phyloP scores from a whole-genome alignment of 2,329 filamentous ascomycete genomes.

The Clonostachys rhizophaga region DNA sequence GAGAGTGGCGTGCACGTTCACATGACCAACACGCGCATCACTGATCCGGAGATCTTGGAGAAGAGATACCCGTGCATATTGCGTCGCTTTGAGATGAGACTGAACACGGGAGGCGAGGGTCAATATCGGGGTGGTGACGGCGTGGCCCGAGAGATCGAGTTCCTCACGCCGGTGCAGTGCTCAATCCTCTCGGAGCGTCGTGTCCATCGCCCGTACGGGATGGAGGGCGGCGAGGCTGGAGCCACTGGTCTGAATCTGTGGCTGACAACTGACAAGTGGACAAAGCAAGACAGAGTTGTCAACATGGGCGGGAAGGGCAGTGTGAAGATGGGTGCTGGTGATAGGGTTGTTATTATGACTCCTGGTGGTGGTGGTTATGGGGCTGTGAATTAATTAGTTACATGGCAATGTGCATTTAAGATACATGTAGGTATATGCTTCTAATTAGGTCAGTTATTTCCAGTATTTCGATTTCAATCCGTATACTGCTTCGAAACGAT shows the following conservation, averaged over 20 bases:
- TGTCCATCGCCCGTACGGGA: slow-evolving; percentile 23
- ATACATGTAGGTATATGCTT: too few species aligned
- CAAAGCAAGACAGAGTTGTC: slow-evolving; percentile 10
- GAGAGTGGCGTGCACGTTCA: slow-evolving; percentile 18
- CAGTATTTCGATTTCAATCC: too few species aligned
- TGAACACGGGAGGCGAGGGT: slow-evolving; percentile 19
- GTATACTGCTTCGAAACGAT: too few species aligned
- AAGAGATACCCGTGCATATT: slow-evolving; percentile 24
- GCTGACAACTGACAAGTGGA: slow-evolving; percentile 15
- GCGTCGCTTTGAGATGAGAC: slow-evolving; percentile 16
- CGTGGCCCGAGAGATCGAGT: slow-evolving; percentile 25
- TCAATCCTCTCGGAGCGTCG: slow-evolving; percentile 27
- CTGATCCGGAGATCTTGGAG: slow-evolving; percentile 25
- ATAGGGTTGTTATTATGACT: slow-evolving; percentile 26
- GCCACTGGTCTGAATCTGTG: slow-evolving; percentile 17
- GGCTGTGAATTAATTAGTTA: too few species aligned
- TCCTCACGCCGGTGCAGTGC: slow-evolving; percentile 18
- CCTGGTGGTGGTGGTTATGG: slow-evolving; percentile 24
- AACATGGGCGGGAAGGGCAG: slow-evolving; percentile 22
- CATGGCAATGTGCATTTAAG: too few species aligned
- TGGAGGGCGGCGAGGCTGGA: slow-evolving; percentile 19
- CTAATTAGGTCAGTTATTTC: too few species aligned
- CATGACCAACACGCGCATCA: slow-evolving; percentile 22
- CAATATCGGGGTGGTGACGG: slow-evolving; percentile 23
- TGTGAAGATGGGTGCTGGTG: slow-evolving; percentile 19